phyloP scores from a whole-genome alignment of 2,329 filamentous ascomycete genomes.

The Venturia pyrina region DNA sequence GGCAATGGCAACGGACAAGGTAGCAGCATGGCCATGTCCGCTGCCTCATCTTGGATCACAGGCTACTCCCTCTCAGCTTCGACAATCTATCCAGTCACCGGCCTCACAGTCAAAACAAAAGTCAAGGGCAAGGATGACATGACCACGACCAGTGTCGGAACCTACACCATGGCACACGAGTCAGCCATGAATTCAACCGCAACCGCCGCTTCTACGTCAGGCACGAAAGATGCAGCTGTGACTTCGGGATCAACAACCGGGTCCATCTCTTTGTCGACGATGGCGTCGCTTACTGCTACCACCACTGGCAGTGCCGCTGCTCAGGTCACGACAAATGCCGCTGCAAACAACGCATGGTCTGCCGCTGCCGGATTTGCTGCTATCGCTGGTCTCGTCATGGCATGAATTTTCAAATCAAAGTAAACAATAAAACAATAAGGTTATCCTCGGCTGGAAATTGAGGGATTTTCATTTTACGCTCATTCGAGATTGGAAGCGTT shows the following conservation, averaged over 20 bases:
- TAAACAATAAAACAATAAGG: neutral
- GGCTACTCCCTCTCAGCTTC: neutral
- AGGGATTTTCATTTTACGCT: neutral
- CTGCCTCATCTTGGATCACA: neutral
- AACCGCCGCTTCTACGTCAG: neutral
- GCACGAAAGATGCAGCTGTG: neutral
- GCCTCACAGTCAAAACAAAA: neutral
- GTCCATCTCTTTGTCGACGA: neutral
- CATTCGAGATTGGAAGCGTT: neutral
- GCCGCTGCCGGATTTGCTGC: conserved; percentile 3
- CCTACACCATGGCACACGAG: neutral
- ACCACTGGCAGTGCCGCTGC: neutral
- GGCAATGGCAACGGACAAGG: neutral
- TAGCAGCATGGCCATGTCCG: neutral
- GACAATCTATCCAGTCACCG: neutral
- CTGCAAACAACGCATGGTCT: neutral
- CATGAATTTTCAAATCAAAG: neutral
- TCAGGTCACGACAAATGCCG: conserved; percentile 8
- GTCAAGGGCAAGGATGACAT: neutral
- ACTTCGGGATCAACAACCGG: neutral
- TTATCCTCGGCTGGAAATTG: neutral
- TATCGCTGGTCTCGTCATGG: conserved; percentile 1
- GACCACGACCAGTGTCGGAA: neutral
- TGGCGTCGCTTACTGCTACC: neutral
- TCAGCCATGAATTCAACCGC: neutral